A percentile compares a stretch with the other conserved stretches of the same genome.
Evolutionary conservation across 1,139 yeast genomes (phyloP).

Genomic region (Arxiozyma heterogenica): DNA sequence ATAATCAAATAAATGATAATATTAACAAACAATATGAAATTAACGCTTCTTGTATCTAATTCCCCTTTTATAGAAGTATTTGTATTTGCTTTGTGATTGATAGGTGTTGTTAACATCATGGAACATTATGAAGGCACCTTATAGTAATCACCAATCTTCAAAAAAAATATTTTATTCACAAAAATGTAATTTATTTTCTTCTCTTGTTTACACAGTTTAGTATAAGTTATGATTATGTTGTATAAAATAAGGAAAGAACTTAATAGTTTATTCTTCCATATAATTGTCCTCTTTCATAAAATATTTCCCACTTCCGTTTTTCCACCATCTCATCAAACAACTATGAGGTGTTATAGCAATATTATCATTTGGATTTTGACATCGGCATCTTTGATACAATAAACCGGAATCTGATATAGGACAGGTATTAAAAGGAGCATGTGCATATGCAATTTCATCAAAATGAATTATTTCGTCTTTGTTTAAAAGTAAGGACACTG

Average conservation of each 20-base stretch:
- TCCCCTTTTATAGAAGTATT: too few species aligned
- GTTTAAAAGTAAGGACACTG: constrained; percentile 56
- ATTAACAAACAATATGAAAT: not conserved
- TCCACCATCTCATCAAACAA: constrained; percentile 85
- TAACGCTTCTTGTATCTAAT: too few species aligned
- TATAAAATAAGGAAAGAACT: not conserved
- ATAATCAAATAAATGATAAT: not conserved
- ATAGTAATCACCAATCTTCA: too few species aligned
- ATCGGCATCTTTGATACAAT: constrained; percentile 60
- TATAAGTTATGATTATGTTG: not conserved
- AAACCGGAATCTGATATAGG: constrained; percentile 49
- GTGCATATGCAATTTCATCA: constrained; percentile 83
- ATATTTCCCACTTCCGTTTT: constrained; percentile 44
- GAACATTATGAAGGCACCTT: too few species aligned
- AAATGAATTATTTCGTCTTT: constrained; percentile 70
- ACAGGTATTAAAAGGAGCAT: constrained; percentile 74
- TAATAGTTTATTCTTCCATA: too few species aligned
- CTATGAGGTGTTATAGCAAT: constrained; percentile 58
- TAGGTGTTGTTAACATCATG: too few species aligned
- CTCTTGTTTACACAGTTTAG: not conserved
- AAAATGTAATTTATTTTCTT: too few species aligned
- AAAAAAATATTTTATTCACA: too few species aligned
- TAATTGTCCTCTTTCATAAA: constrained; percentile 26
- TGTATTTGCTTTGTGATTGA: too few species aligned
- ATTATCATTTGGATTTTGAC: constrained; percentile 42